A percentile compares a stretch with the other conserved stretches of the same genome.
These are phyloP conservation scores for Hygrocybe coccinea DNA, from an alignment of 768 basidiomycete genomes.

Conservation along the genomic window DNA sequence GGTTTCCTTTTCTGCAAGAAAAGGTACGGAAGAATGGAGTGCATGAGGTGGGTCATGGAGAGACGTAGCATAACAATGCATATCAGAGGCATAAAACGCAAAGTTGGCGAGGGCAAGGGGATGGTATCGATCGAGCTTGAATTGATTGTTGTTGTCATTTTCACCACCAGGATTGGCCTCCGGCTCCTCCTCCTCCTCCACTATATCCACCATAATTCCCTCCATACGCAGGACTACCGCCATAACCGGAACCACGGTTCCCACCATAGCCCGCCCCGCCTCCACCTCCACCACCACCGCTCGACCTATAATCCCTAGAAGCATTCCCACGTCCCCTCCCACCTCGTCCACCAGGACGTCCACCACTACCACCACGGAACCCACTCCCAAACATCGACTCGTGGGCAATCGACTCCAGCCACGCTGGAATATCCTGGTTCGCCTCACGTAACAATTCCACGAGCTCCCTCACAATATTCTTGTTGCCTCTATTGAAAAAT, in stretches of 20 bases:
- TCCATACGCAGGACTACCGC: constrained; percentile 26
- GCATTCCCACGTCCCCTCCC: constrained; percentile 52
- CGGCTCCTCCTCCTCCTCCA: constrained; percentile 25
- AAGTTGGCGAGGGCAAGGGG: neutral
- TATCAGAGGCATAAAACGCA: too few species aligned
- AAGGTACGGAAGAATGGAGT: too few species aligned
- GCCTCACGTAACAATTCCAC: constrained; percentile 93
- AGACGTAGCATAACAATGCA: too few species aligned
- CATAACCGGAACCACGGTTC: constrained; percentile 26
- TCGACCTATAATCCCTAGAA: constrained; percentile 45
- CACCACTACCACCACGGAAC: constrained; percentile 48
- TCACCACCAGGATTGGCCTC: constrained; percentile 41
- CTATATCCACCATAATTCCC: constrained; percentile 23
- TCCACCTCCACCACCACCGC: constrained; percentile 25
- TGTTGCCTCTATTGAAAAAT: constrained; percentile 93
- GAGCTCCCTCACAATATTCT: constrained; percentile 86
- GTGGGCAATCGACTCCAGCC: constrained; percentile 83
- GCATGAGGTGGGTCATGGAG: too few species aligned
- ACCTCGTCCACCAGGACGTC: constrained; percentile 48
- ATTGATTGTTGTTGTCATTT: constrained; percentile 1
- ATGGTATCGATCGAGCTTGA: neutral
- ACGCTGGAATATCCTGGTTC: constrained; percentile 88
- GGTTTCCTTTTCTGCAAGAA: neutral
- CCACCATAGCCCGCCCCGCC: constrained; percentile 21
- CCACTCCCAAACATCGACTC: constrained; percentile 71